These are phyloP conservation scores for Cryphonectria japonica DNA, from an alignment of 2,329 filamentous ascomycete genomes.

Conservation along the genomic window DNA sequence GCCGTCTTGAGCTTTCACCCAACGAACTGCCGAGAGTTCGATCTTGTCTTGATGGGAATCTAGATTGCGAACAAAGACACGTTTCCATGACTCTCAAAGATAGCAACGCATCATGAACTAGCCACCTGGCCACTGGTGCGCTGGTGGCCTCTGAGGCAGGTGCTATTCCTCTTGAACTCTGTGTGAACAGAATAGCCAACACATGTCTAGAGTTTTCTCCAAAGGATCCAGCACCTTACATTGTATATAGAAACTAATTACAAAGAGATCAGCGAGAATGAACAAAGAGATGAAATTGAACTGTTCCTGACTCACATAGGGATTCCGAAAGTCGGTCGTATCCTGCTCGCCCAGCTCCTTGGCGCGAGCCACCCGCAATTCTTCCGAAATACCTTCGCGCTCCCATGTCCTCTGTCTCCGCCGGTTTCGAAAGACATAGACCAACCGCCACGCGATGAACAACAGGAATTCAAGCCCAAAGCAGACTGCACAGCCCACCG, in stretches of 20 bases:
- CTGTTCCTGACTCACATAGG: constrained; percentile 36
- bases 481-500: constrained; percentile 43
- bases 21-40: not conserved
- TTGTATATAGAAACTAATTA: constrained; percentile 12
- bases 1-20: not conserved
- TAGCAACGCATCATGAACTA: not conserved
- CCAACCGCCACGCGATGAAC: constrained; percentile 44
- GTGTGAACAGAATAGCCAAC: not conserved
- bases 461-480: constrained; percentile 44
- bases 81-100: not conserved
- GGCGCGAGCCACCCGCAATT: constrained; percentile 39
- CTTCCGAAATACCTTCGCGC: constrained; percentile 40
- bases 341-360: constrained; percentile 43
- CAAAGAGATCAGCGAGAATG: not conserved
- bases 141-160: not conserved
- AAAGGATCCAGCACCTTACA: not conserved
- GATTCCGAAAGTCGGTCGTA: constrained; percentile 44
- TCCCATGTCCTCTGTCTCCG: constrained; percentile 37
- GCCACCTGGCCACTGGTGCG: not conserved
- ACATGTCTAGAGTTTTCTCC: not conserved
- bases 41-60: not conserved
- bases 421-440: constrained; percentile 46
- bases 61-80: not conserved
- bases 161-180: not conserved
- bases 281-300: not conserved